Evolutionary conservation across 352 stramenopile species (phyloP).

Genomic region (Pythium apleroticum): DNA sequence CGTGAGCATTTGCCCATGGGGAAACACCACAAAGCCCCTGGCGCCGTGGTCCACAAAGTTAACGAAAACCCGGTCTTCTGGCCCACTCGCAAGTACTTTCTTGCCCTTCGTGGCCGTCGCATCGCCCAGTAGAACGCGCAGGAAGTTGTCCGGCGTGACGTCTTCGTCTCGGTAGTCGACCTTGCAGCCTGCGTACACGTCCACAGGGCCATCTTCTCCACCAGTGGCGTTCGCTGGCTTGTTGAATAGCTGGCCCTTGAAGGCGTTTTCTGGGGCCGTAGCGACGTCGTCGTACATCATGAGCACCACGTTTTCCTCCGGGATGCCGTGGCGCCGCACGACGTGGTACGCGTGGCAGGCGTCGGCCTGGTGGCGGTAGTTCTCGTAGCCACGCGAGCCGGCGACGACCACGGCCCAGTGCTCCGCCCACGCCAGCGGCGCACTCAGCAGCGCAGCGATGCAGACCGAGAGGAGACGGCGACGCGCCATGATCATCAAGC

Average conservation of each 20-base stretch:
- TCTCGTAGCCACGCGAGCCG: slow-evolving; percentile 86
- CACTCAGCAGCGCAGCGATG: background rate
- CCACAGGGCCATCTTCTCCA: slow-evolving; percentile 39
- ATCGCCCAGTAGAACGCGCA: slow-evolving; percentile 87
- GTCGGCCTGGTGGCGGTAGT: slow-evolving; percentile 92
- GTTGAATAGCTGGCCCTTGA: slow-evolving; percentile 89
- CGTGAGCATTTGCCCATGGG: slow-evolving; percentile 66
- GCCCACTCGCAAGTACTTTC: slow-evolving; percentile 83
- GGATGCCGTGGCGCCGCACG: slow-evolving; percentile 85
- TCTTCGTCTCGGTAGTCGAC: slow-evolving; percentile 72
- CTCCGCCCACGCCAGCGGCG: slow-evolving; percentile 32
- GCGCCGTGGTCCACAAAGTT: slow-evolving; percentile 93
- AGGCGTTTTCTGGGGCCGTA: slow-evolving; percentile 71
- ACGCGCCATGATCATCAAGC: background rate
- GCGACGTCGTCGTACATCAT: slow-evolving; percentile 95
- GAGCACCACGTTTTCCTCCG: slow-evolving; percentile 86
- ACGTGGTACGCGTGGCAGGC: slow-evolving; percentile 91
- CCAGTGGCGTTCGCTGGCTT: slow-evolving; percentile 57
- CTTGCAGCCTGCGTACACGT: slow-evolving; percentile 88
- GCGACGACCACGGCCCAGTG: slow-evolving; percentile 92
- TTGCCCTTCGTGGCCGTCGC: slow-evolving; percentile 43
- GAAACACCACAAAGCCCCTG: slow-evolving; percentile 82
- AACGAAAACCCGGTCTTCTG: slow-evolving; percentile 89
- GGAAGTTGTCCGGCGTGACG: slow-evolving; percentile 86
- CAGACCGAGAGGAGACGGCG: background rate